Evolutionary conservation across 257 asterid genomes (phyloP), one percentile per base, ranked within the genome.

Genomic region (Ocimum tenuiflorum): DNA sequence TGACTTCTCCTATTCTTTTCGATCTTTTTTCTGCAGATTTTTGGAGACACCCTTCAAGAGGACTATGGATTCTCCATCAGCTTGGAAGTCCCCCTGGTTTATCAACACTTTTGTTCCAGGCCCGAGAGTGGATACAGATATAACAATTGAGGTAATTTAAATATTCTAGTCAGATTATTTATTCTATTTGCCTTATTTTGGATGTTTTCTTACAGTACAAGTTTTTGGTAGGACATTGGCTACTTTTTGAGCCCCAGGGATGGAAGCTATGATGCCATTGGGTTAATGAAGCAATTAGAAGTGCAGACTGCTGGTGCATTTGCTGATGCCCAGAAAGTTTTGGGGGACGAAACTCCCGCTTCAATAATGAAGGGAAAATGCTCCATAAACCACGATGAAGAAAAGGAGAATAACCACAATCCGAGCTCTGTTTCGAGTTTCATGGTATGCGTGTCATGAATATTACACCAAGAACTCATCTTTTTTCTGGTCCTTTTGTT

Each of bases 81-180:
- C 96, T 24, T 94, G 97, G 99, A 90, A 80, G 71, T 94, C 99
- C 49, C 99, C 99, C 36, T 90, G 99, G 99, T 82, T 90, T 77
- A 57, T 85, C 71, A 90, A 80, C 78, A 68, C 68, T 70, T 88
- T n/a, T n/a, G n/a, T n/a, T n/a, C n/a, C n/a, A n/a, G n/a, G n/a
- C n/a, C n/a, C 90, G 48, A 78, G 84, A 71, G 79, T 86, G n/a
- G 97, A 86, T 65, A 84, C 91, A 53, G 99, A 90, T 64, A 83
- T 88, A 69, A 82, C 86, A 71, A 75, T 94, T 35, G 99, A 94
- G 91, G 99, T 94, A 66, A 35, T 66, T 38, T 35, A 45, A 68
- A 4, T 24, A 54, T 20, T 38, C 23, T 22, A 9, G 19, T 33
- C 60, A 18, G 38, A 11, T 35, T 17, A 15, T 53, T 24, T 17